These are phyloP conservation scores for Tylopilus sp. DNA, from an alignment of 768 basidiomycete genomes.

Conservation along the genomic window DNA sequence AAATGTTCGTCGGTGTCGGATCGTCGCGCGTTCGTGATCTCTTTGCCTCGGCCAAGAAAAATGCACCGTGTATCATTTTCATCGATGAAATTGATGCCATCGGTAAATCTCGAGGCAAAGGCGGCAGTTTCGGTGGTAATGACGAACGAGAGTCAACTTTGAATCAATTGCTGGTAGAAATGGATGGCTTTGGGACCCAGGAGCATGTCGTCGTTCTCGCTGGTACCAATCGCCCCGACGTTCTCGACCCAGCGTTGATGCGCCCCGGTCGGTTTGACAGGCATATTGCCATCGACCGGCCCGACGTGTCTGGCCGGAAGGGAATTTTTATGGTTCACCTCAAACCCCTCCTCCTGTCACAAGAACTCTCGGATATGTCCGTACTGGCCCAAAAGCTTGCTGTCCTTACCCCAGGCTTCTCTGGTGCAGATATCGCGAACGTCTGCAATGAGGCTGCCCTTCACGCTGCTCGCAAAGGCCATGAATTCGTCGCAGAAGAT, in stretches of 20 bases:
- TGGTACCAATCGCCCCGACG: slow-evolving; percentile 95
- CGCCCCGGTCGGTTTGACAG: slow-evolving; percentile 98
- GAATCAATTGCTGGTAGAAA: slow-evolving; percentile 96
- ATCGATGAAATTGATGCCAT: slow-evolving; percentile 99
- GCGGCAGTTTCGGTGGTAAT: slow-evolving; percentile 84
- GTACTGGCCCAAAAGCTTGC: slow-evolving; percentile 88
- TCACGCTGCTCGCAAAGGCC: slow-evolving; percentile 83
- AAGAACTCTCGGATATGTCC: slow-evolving; percentile 45
- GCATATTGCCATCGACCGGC: slow-evolving; percentile 92
- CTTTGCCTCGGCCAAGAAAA: slow-evolving; percentile 95
- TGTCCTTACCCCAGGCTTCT: slow-evolving; percentile 96
- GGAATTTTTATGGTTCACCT: slow-evolving; percentile 96
- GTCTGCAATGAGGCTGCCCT: slow-evolving; percentile 98
- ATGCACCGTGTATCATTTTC: slow-evolving; percentile 98
- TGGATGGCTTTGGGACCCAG: slow-evolving; percentile 98
- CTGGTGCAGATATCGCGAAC: slow-evolving; percentile 98
- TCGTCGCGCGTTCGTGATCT: slow-evolving; percentile 96
- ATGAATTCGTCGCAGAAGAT: slow-evolving; percentile 71
- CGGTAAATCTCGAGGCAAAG: slow-evolving; percentile 84
- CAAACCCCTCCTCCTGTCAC: slow-evolving; percentile 69
- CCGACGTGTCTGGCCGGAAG: slow-evolving; percentile 89
- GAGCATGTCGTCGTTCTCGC: slow-evolving; percentile 96
- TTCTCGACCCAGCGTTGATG: slow-evolving; percentile 92
- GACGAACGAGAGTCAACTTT: slow-evolving; percentile 97
- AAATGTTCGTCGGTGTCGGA: slow-evolving; percentile 99